Evolutionary conservation across 129 eudicot genomes (phyloP).

Genomic region (Centaurea solstitialis): DNA sequence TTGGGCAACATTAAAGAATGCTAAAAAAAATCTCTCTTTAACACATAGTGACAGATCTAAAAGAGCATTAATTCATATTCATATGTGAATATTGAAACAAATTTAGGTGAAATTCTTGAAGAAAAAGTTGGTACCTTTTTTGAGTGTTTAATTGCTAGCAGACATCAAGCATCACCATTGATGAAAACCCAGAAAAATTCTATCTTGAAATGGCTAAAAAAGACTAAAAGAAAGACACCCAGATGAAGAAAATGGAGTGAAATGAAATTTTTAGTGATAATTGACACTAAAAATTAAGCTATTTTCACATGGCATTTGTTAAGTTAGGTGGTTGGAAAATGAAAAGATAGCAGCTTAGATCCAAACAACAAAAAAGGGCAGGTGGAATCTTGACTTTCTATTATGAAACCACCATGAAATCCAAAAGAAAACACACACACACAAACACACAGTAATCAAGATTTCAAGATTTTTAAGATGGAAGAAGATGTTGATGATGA

Average conservation of each 20-base stretch:
- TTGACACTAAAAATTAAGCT: conserved; percentile 10
- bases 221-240: conserved; percentile 21
- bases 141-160: conserved; percentile 27
- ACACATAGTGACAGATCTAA: conserved; percentile 28
- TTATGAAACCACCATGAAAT: conserved; percentile 18
- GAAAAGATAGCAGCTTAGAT: conserved; percentile 46
- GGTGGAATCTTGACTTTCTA: conserved; percentile 43
- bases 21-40: background rate
- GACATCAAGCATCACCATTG: conserved; percentile 38
- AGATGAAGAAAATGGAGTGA: conserved; percentile 25
- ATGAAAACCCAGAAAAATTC: conserved; percentile 21
- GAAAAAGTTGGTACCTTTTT: conserved; percentile 37
- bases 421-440: conserved; percentile 1
- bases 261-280: conserved; percentile 26
- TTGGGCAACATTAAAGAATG: conserved; percentile 41
- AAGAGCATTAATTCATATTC: background rate
- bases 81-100: background rate
- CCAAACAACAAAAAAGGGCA: conserved; percentile 46
- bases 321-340: conserved; percentile 23
- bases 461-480: background rate
- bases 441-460: conserved; percentile 17
- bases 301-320: conserved; percentile 34
- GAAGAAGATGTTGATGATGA: background rate
- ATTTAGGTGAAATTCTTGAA: conserved; percentile 17
- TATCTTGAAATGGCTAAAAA: background rate